These are phyloP conservation scores for Pyricularia pennisetigena DNA, from an alignment of 2,329 filamentous ascomycete genomes.

Conservation along the genomic window DNA sequence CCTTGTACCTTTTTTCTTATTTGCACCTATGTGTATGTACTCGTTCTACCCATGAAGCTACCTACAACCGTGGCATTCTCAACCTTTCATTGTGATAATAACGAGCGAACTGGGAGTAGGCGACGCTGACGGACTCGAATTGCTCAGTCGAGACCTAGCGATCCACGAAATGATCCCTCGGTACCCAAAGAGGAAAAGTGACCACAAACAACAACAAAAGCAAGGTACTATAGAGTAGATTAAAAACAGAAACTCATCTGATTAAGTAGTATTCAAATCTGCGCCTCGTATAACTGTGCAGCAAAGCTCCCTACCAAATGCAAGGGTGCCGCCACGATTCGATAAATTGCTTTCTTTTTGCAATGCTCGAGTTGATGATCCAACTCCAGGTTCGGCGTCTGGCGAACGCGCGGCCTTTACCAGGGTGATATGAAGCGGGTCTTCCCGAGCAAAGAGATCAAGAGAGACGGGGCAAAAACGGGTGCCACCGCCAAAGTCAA, in stretches of 20 bases:
- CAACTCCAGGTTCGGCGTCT: not conserved
- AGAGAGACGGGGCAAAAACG: not conserved
- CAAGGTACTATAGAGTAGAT: not conserved
- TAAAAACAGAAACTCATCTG: not conserved
- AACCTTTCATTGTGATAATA: no score
- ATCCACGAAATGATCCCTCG: not conserved
- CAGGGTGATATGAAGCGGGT: not conserved
- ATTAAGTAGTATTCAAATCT: not conserved
- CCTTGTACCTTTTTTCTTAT: no score
- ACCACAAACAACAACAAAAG: not conserved
- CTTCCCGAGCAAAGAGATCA: not conserved
- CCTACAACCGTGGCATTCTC: no score
- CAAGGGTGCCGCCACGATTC: not conserved
- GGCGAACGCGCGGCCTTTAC: not conserved
- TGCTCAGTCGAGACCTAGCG: not conserved
- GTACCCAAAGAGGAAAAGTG: not conserved
- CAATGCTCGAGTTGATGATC: not conserved
- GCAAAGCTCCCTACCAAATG: not conserved
- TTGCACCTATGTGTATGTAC: no score
- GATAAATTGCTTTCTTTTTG: not conserved
- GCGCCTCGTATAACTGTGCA: not conserved
- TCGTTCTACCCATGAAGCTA: no score
- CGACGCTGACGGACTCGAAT: not conserved
- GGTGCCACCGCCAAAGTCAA: not conserved
- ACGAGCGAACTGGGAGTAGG: no score